Percentiles rank a stretch among this genome's conserved stretches.
Conservation (phyloP, 306 rosid species). For the Neltuma alba region DNA sequence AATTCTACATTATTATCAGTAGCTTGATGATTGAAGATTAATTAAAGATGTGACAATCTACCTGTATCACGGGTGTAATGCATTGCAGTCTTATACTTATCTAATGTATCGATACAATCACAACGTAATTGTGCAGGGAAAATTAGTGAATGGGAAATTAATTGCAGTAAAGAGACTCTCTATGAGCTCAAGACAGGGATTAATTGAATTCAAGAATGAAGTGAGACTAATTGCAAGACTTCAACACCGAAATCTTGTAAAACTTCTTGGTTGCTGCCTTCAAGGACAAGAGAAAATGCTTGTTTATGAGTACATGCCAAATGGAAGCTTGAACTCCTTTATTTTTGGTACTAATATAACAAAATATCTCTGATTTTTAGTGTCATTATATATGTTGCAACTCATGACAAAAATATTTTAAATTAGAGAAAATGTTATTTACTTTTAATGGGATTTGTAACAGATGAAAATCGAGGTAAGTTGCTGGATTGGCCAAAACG, state of each 20-base stretch:
- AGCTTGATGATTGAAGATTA: no score
- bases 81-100: no score
- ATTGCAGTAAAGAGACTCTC: conserved; percentile 41
- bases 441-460: not conserved
- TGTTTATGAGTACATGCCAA: conserved; percentile 11
- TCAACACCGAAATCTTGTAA: conserved; percentile 11
- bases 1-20: not conserved
- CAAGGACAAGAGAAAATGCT: not conserved
- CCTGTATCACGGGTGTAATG: no score
- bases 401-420: not conserved
- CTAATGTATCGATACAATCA: not conserved
- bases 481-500: conserved; percentile 30
- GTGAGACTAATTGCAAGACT: conserved; percentile 6
- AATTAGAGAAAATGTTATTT: not conserved
- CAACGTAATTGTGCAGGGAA: conserved; percentile 34
- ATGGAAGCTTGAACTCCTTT: not conserved
- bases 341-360: not conserved
- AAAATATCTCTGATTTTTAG: not conserved
- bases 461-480: not conserved
- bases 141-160: conserved; percentile 32
- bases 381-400: not conserved
- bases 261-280: conserved; percentile 17
- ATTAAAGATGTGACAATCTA: no score
- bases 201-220: conserved; percentile 1
- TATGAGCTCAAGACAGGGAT: not conserved